Base-by-base conservation (phyloP, 768 basidiomycete genomes). In the Mycena pura region DNA sequence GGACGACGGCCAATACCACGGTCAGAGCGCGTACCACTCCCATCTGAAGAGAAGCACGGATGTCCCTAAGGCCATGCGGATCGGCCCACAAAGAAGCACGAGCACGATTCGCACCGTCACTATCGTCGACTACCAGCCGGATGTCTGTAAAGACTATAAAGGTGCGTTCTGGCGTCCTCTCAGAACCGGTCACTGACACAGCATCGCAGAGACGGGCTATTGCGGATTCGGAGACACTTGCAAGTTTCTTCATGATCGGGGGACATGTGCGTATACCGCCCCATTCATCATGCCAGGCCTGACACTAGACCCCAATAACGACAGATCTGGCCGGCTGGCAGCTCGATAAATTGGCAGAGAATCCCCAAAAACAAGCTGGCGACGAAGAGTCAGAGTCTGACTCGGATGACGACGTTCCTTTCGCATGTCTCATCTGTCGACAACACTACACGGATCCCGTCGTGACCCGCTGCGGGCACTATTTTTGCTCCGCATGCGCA, bases 91-190 rank as follows among this genome's bases (percentile, higher is more conserved):
- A 74, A 81, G 89, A 73, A 88, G 76, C 72, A 87, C 77, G 41
- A 91, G 73, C 77, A 98, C 92, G 60, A 94, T 99, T 67, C 85
- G 95, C 56, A 96, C 93, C 3, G 96, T 96, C 44, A 99, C 96
- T 4, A 89, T 98, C 58, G 84, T 93, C 44, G 96, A 99, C 80
- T 99, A 98, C 76, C 96, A 99, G 74, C 96, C 96, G 3, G 96
- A 99, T 70, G 96, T 99, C 17, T 99, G 96, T 78, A 99, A 99
- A 76, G 96, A 99, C 76, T 99, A 99, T 77, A 98, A 97, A 87
- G 95, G 95, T 93, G 63, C 57, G 89, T 82, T 60, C 51, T 54
- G 53, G 25, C 25, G 41, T 44, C 60, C 55, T 56, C 27, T 32
- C 7, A 34, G 25, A 31, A 2, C 22, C 21, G 19, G 46, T 34